phyloP scores from a whole-genome alignment of 148 eudicot species.

The Camellia japonica region DNA sequence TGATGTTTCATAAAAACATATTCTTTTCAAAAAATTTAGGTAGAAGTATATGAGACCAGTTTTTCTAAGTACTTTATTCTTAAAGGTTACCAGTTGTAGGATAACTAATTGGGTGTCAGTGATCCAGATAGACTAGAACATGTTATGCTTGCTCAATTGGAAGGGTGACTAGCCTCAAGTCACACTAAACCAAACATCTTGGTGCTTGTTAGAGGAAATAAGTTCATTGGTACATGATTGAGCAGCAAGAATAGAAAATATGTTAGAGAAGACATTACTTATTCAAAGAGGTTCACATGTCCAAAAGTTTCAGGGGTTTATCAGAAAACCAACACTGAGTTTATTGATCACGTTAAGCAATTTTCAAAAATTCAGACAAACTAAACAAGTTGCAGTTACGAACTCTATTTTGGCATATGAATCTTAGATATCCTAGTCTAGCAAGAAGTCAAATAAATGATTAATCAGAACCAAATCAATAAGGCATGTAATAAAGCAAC shows the following conservation, averaged over 20 bases:
- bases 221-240: not conserved
- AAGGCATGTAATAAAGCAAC: constrained; percentile 7
- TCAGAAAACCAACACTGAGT: not conserved
- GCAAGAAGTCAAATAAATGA: not conserved
- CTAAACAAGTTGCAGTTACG: not conserved
- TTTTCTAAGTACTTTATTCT: too few species aligned
- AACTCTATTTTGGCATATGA: not conserved
- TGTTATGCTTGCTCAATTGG: too few species aligned
- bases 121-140: too few species aligned
- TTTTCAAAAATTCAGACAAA: not conserved
- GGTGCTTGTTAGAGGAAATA: not conserved
- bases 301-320: not conserved
- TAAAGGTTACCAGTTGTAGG: too few species aligned
- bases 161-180: too few species aligned
- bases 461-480: not conserved
- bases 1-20: not conserved
- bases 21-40: not conserved
- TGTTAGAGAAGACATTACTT: not conserved
- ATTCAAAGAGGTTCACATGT: not conserved
- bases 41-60: not conserved
- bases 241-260: not conserved
- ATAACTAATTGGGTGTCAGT: too few species aligned
- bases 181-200: too few species aligned
- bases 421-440: not conserved
- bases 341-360: not conserved